Base-by-base conservation (phyloP, 2,329 filamentous ascomycete species). In the Teratosphaeria pseudoeucalypti region DNA sequence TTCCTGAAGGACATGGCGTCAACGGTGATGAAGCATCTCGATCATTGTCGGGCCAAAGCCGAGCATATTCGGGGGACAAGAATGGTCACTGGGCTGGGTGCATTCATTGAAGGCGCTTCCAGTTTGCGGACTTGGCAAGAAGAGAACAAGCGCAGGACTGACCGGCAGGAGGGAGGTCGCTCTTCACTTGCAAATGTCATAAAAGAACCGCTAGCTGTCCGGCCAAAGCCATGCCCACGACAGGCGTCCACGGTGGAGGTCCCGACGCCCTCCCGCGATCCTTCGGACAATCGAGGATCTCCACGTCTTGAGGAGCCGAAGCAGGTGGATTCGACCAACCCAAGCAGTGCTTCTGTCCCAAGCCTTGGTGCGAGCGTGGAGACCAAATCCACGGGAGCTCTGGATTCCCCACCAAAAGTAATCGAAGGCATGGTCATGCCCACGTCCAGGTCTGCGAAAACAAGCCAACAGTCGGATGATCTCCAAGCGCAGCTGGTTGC, bases 1-100 rank as follows among this genome's bases (percentile, higher is more conserved):
- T 86, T 84, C 56, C 73, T 88, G 68, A 77, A 79, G 32, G 81
- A 83, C 54, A 77, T 87, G 71, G 75, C 79, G 0, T 73, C 74
- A 11, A 81, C 84, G 2, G 76, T 85, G 10, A 85, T 85, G 75
- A 79, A 84, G 26, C 84, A 87, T 61, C 70, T 88, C 9, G 83
- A 85, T 71, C 79, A 77, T 74, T 80, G 75, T 54, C 77, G 78
- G 60, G 77, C 75, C 58, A 80, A 73, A 61, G 79, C 76, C 60
- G 82, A 79, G 64, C 81, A 79, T 64, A 79, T 75, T 65, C 78
- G 77, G 64, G 81, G 76, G 49, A 82, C 78, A 62, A 79, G 76
- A 65, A 85, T 80, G 73, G 79, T 79, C 49, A 76, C 79, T 16
- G 81, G 81, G 0, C 71, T 85, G 11, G 57, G 57, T 16, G 59